Conservation (phyloP, 495 filamentous ascomycete genomes). For the Podospora australis region DNA sequence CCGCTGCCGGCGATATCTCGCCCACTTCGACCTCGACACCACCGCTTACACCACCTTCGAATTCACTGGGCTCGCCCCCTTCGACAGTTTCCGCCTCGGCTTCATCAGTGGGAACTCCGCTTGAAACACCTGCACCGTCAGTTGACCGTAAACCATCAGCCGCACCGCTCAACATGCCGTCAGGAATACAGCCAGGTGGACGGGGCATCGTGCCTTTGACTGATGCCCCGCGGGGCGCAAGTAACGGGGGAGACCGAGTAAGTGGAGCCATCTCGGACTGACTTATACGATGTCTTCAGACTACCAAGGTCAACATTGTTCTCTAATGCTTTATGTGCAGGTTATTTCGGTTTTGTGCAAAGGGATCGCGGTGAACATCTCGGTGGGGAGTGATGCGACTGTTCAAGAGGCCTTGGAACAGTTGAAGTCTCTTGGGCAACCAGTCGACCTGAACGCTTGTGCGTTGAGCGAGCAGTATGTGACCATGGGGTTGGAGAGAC, state of each 20-base stretch:
- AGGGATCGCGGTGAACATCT: conserved; percentile 53
- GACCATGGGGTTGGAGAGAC: conserved; percentile 72
- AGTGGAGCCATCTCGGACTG: conserved; percentile 18
- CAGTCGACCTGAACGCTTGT: conserved; percentile 53
- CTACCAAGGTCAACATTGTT: neutral
- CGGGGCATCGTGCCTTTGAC: conserved; percentile 53
- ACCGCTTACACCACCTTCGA: conserved; percentile 6
- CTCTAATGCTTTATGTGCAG: conserved; percentile 17
- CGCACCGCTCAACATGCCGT: no score
- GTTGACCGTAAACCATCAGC: no score
- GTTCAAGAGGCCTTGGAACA: conserved; percentile 60
- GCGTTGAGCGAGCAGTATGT: conserved; percentile 71
- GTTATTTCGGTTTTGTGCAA: conserved; percentile 63
- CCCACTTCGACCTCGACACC: neutral
- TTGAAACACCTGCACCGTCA: no score
- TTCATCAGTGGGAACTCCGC: conserved; percentile 1
- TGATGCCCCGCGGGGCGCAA: conserved; percentile 78
- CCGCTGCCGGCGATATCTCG: no score
- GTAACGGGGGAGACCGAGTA: no score
- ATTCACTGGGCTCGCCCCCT: conserved; percentile 12
- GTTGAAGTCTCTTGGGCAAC: conserved; percentile 39
- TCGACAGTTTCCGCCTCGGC: conserved; percentile 14
- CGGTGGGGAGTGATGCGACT: conserved; percentile 69
- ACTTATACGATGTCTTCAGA: neutral
- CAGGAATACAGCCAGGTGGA: no score